Evolutionary conservation across 768 basidiomycete genomes (phyloP).

Genomic region (Rossbeevera mucosa): DNA sequence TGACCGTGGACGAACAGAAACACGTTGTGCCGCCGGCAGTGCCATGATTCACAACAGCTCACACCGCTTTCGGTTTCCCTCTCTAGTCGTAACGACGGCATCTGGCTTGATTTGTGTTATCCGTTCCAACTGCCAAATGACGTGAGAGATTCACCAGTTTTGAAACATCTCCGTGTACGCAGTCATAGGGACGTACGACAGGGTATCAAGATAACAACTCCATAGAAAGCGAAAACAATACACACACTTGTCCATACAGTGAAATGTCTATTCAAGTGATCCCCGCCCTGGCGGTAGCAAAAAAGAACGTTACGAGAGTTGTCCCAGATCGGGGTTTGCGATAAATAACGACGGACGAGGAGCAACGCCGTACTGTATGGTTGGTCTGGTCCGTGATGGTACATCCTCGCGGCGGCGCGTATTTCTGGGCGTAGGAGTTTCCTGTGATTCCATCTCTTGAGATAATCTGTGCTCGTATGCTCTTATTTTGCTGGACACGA

Average conservation of each 20-base stretch:
- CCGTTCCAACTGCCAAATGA: neutral
- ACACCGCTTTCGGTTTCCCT: neutral
- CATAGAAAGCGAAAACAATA: constrained; percentile 4
- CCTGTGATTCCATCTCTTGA: constrained; percentile 44
- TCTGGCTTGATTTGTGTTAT: constrained; percentile 1
- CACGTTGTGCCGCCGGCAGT: constrained; percentile 1
- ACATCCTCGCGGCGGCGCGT: constrained; percentile 42
- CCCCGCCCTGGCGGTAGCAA: neutral
- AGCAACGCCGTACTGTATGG: constrained; percentile 61
- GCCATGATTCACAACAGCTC: neutral
- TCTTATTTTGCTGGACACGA: constrained; percentile 50
- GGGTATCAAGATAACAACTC: constrained; percentile 7
- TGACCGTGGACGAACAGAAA: neutral
- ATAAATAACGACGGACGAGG: constrained; percentile 62
- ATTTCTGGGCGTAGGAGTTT: constrained; percentile 32
- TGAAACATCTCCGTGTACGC: neutral
- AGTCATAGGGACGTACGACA: neutral
- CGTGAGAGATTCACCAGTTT: neutral
- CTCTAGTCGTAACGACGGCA: neutral
- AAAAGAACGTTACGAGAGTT: constrained; percentile 10
- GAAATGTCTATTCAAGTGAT: neutral
- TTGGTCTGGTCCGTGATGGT: constrained; percentile 35
- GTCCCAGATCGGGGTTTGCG: constrained; percentile 52
- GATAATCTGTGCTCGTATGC: constrained; percentile 59
- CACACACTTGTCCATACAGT: constrained; percentile 4